Base-by-base conservation (phyloP, 1,284 basidiomycete species). In the Moesziomyces parantarcticus region DNA sequence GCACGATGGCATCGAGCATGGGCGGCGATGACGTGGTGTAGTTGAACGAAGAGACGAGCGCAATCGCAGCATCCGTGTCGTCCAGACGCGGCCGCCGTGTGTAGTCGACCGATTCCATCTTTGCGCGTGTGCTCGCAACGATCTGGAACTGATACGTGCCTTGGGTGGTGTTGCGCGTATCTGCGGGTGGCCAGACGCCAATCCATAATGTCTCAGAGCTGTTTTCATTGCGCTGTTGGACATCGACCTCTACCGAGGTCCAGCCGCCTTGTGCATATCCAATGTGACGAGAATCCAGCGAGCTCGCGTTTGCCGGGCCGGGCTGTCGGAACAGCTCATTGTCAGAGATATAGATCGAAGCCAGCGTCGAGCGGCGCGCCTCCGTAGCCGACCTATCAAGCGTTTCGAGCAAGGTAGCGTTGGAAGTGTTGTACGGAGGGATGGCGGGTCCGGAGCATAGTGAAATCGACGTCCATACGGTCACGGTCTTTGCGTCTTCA, bases 21-120 rank as follows among this genome's bases (percentile, higher is more conserved):
- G 83, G 76, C 18, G 76, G 59, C 5, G 67, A 65, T 1, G 68
- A 50, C 0, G 55, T 49, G 1, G 78, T 74, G 42, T 75, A 84
- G 50, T 82, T 84, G 57, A 77, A 79, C 0, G 76, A 75, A 5
- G 84, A 78, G 6, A 85, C 51, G 13, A 85, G 64, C 5, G 83
- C 85, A 16, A 50, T 47, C 0, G 68, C 54, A 26, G 58, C 42
- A 59, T 85, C 84, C 2, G 83, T 77, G 43, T 85, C 85, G 40
- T 83, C 79, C 41, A 83, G 64, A n/a, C 58, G 56, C 11, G 75
- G 56, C 20, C 71, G 42, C 11, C 64, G 58, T 13, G 57, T 58
- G 20, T 52, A 51, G 39, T 71, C 76, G 29, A 78, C 74, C 9
- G 52, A 57, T 55, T 74, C 71, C 59, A 80, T 60, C 59, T 67